A percentile compares a stretch with the other conserved stretches of the same genome.
These are phyloP conservation scores for Phylloporus scabripes DNA, from an alignment of 768 basidiomycete genomes.

Conservation along the genomic window DNA sequence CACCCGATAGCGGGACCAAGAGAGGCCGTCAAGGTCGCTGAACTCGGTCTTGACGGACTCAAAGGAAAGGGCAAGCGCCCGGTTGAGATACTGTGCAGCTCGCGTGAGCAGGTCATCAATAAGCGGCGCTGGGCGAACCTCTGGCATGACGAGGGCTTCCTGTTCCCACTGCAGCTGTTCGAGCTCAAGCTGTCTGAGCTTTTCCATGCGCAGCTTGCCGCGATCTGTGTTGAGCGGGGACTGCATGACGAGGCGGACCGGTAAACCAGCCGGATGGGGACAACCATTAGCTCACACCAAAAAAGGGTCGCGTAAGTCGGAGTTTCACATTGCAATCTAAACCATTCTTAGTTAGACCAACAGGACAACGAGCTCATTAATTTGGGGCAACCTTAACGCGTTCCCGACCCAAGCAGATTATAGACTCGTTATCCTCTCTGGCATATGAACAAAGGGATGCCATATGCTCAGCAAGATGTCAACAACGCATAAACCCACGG, in stretches of 20 bases:
- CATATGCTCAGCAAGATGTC: no score
- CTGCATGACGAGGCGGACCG: conserved; percentile 12
- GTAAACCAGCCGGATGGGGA: conserved; percentile 3
- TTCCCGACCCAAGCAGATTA: no score
- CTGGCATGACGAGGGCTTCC: conserved; percentile 53
- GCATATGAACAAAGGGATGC: no score
- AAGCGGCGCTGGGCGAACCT: conserved; percentile 32
- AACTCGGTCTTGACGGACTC: conserved; percentile 56
- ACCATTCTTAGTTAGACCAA: conserved; percentile 1
- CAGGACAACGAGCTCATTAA: no score
- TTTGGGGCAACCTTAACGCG: no score
- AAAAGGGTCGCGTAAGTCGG: conserved; percentile 1
- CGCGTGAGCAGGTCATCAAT: conserved; percentile 5
- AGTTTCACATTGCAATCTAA: conserved; percentile 8
- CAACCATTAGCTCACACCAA: background rate
- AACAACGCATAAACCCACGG: no score
- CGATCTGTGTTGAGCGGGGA: conserved; percentile 32
- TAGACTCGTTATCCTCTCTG: no score
- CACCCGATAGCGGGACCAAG: conserved; percentile 40
- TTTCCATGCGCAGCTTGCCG: conserved; percentile 43
- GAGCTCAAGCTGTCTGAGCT: conserved; percentile 44
- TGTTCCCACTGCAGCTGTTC: conserved; percentile 51
- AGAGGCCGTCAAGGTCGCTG: conserved; percentile 53
- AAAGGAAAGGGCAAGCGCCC: conserved; percentile 38
- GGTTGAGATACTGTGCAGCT: conserved; percentile 26